Conservation (phyloP, 2,329 filamentous ascomycete species). For the Colletotrichum sp. region DNA sequence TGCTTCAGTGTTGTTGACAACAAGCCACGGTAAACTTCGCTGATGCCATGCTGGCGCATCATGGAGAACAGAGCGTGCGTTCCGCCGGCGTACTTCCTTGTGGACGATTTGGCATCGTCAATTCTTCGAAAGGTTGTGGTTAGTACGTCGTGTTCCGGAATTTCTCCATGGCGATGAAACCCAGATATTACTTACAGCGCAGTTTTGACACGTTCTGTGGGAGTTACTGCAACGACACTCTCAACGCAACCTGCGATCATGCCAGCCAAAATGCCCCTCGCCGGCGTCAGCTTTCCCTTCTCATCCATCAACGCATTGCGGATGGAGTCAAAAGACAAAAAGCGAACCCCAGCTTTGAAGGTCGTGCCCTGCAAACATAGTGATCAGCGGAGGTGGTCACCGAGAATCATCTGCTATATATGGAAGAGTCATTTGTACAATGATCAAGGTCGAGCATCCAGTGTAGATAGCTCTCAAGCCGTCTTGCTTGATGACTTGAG, state of each 20-base stretch:
- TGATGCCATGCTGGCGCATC: slow-evolving; percentile 41
- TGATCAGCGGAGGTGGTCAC: background rate
- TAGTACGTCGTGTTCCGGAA: background rate
- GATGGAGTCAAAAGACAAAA: slow-evolving; percentile 69
- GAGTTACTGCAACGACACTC: slow-evolving; percentile 68
- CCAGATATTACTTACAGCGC: slow-evolving; percentile 45
- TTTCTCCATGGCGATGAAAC: background rate
- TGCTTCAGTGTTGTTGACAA: slow-evolving; percentile 52
- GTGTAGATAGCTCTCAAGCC: slow-evolving; percentile 65
- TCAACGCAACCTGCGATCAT: slow-evolving; percentile 68
- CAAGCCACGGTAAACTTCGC: slow-evolving; percentile 48
- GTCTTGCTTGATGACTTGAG: slow-evolving; percentile 58
- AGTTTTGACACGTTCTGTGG: slow-evolving; percentile 72
- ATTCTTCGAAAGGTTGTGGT: slow-evolving; percentile 26
- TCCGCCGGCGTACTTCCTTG: slow-evolving; percentile 31
- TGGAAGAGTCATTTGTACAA: slow-evolving; percentile 30
- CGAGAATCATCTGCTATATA: background rate
- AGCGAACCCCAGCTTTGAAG: slow-evolving; percentile 69
- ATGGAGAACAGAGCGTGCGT: slow-evolving; percentile 36
- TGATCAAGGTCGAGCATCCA: slow-evolving; percentile 63
- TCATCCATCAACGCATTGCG: slow-evolving; percentile 61
- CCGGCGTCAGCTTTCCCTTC: slow-evolving; percentile 59
- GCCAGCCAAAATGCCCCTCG: slow-evolving; percentile 63
- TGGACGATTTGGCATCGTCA: slow-evolving; percentile 35
- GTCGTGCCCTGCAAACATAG: slow-evolving; percentile 54